Conservation (phyloP, 2,329 filamentous ascomycete species). For the Xylariaceae sp. region DNA sequence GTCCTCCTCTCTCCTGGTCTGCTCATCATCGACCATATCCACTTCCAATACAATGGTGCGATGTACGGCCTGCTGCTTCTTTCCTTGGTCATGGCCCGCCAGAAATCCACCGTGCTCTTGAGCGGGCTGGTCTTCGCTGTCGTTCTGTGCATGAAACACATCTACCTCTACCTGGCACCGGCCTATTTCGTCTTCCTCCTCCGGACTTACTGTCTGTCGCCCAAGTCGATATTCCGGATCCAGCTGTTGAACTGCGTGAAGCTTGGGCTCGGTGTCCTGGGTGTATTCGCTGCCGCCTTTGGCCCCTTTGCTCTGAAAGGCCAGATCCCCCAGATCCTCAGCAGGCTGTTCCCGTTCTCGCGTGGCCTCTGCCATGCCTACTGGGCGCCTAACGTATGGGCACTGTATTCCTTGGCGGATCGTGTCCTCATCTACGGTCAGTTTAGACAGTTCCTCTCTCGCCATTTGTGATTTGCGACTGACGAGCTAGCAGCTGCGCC, state of each 20-base stretch:
- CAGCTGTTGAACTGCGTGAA: conserved; percentile 76
- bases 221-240: conserved; percentile 69
- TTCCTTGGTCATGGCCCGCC: conserved; percentile 77
- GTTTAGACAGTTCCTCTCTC: conserved; percentile 26
- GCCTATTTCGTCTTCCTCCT: conserved; percentile 93
- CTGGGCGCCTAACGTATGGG: conserved; percentile 97
- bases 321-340: conserved; percentile 78
- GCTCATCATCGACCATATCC: conserved; percentile 93
- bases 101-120: conserved; percentile 65
- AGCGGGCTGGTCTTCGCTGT: conserved; percentile 81
- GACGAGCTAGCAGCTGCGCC: conserved; percentile 62
- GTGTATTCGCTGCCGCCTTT: conserved; percentile 74
- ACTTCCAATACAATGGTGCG: conserved; percentile 97
- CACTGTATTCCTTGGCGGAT: conserved; percentile 89
- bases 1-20: conserved; percentile 88
- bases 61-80: conserved; percentile 87
- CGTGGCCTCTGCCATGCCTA: conserved; percentile 94
- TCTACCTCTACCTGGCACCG: conserved; percentile 92
- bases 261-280: conserved; percentile 66
- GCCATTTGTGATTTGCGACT: conserved; percentile 23
- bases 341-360: conserved; percentile 87
- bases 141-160: conserved; percentile 92
- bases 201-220: conserved; percentile 80
- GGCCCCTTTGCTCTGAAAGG: conserved; percentile 79
- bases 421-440: conserved; percentile 74